A percentile compares a stretch with the other conserved stretches of the same genome.
phyloP scores from a whole-genome alignment of 495 filamentous ascomycete genomes.

The Aspergillus taichungensis region DNA sequence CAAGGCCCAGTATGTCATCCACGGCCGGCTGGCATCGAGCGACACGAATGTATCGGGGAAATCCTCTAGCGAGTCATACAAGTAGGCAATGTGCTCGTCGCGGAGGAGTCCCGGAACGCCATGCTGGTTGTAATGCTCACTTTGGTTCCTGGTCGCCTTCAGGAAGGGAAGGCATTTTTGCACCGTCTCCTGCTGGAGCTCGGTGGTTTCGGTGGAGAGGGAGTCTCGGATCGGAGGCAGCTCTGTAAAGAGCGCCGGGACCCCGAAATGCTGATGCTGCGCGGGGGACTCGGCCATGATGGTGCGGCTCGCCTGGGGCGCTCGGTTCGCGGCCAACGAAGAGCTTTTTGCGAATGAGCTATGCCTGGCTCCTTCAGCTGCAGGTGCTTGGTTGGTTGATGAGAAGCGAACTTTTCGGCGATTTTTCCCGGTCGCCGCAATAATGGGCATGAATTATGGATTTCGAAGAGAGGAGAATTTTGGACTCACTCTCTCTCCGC shows the following conservation, averaged over 20 bases:
- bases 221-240: constrained; percentile 56
- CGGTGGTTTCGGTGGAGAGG: constrained; percentile 58
- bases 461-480: neutral
- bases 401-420: constrained; percentile 36
- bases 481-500: no score
- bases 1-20: constrained; percentile 89
- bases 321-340: constrained; percentile 2
- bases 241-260: constrained; percentile 58
- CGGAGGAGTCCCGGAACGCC: constrained; percentile 69
- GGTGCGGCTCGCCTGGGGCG: constrained; percentile 3
- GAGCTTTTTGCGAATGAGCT: constrained; percentile 1
- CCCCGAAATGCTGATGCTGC: constrained; percentile 29
- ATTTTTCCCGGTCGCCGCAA: constrained; percentile 23
- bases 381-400: constrained; percentile 9
- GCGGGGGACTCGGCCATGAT: constrained; percentile 10
- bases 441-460: constrained; percentile 24
- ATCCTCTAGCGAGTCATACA: constrained; percentile 53
- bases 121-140: constrained; percentile 48
- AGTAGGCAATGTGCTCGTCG: constrained; percentile 63
- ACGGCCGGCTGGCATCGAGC: constrained; percentile 78
- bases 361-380: constrained; percentile 5
- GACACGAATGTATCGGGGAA: constrained; percentile 58
- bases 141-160: constrained; percentile 26
- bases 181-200: constrained; percentile 57
- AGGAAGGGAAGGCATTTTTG: constrained; percentile 63